Evolutionary conservation across 2,329 filamentous ascomycete genomes (phyloP).

Genomic region (Colletotrichum sp.): DNA sequence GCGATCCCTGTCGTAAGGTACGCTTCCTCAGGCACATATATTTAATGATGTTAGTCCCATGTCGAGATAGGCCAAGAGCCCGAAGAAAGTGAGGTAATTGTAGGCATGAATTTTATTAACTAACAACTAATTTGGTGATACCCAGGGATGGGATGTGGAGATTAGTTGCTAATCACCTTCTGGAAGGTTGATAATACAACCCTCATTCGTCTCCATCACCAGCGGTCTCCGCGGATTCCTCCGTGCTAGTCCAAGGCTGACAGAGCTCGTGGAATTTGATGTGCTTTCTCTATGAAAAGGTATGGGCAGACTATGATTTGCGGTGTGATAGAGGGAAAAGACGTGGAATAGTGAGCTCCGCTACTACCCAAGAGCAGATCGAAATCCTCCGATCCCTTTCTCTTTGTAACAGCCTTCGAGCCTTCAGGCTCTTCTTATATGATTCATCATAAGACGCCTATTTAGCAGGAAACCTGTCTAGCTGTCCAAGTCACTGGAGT

Average conservation of each 20-base stretch:
- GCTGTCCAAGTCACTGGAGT: background rate
- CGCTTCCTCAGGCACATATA: background rate
- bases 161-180: background rate
- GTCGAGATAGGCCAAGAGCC: background rate
- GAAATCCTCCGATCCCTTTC: background rate
- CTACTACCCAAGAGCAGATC: too few species aligned
- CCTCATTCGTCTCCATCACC: background rate
- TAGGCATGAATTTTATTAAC: too few species aligned
- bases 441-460: too few species aligned
- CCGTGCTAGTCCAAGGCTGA: accelerated
- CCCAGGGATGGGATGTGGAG: accelerated
- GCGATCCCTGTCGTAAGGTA: background rate
- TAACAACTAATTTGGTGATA: too few species aligned
- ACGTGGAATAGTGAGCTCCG: background rate
- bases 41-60: background rate
- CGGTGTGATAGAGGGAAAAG: accelerated
- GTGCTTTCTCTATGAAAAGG: background rate
- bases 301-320: background rate
- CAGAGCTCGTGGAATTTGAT: background rate
- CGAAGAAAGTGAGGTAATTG: too few species aligned
- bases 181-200: background rate
- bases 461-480: background rate
- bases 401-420: accelerated
- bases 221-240: accelerated
- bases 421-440: background rate